Base-by-base conservation (phyloP, 148 eudicot genomes). In the Dianthus caryophyllus region DNA sequence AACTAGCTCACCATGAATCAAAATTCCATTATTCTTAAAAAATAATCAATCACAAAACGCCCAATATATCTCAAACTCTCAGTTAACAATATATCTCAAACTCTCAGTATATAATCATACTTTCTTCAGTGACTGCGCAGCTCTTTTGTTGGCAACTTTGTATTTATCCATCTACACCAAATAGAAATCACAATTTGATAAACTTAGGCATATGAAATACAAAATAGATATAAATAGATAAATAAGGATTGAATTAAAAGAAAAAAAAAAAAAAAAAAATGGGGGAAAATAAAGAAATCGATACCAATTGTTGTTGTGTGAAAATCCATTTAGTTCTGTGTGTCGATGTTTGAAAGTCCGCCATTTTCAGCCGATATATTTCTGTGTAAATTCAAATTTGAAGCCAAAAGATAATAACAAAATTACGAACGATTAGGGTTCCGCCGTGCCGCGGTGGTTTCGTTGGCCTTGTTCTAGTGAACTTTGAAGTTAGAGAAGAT, bases 241-340 rank as follows among this genome's bases (percentile, higher is more conserved):
- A 66, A 9, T 1, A 53, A 38, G 72, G 50, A 29, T 43, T 9
- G 57, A 1, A 33, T 33, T 7, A 33, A 33, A 33, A 33, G 38
- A 7, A 33, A 2, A 7, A 33, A 33, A n/a, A 36, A 6, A 46
- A 33, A 16, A 30, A 20, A 12, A 16, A 18, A 0, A 30, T 18
- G 12, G 46, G 49, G 36, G 47, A 20, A 11, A 31, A 5, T 52
- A 44, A 26, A 5, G 8, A 16, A 43, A 27, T 4, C 25, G 39
- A 13, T 83, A 92, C 95, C 71, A 93, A 81, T 43, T 87, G 84
- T 73, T 85, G 91, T 54, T 77, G 91, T 13, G 98, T 75, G 75
- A 85, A 87, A 60, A 93, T 89, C 98, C 98, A 93, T 79, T 87
- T 93, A 55, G 87, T 82, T 70, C 84, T 72, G 81, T 93, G 98